Percentiles rank a stretch among this genome's conserved stretches.
These are phyloP conservation scores for Colletotrichum musicola DNA, from an alignment of 2,329 filamentous ascomycete genomes.

Conservation along the genomic window DNA sequence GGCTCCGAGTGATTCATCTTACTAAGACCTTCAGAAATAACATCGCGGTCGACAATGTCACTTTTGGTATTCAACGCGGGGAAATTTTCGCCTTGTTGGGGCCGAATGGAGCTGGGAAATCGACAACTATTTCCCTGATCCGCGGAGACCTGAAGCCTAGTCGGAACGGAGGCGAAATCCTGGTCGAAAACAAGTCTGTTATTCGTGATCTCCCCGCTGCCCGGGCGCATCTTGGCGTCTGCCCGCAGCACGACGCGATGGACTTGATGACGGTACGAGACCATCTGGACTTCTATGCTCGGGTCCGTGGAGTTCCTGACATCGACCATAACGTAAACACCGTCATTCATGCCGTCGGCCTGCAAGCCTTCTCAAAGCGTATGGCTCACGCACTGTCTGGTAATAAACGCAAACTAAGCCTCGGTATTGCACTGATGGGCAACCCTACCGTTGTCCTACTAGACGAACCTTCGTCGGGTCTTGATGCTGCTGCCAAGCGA, in stretches of 20 bases:
- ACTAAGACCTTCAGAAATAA: constrained; percentile 83
- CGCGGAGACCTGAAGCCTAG: constrained; percentile 87
- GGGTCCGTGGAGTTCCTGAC: constrained; percentile 81
- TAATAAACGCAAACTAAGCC: constrained; percentile 91
- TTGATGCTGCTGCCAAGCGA: constrained; percentile 91
- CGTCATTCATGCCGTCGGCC: constrained; percentile 84
- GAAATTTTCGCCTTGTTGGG: constrained; percentile 92
- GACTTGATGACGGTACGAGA: constrained; percentile 92
- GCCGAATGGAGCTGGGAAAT: constrained; percentile 93
- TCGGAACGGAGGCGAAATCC: constrained; percentile 78
- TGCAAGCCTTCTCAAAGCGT: constrained; percentile 76
- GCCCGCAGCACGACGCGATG: constrained; percentile 88
- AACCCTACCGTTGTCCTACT: constrained; percentile 89
- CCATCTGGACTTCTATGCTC: constrained; percentile 89
- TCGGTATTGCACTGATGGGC: constrained; percentile 92
- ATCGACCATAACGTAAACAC: constrained; percentile 82
- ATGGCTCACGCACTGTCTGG: constrained; percentile 87
- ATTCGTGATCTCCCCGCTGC: constrained; percentile 78
- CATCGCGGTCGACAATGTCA: constrained; percentile 88
- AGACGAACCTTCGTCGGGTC: constrained; percentile 89
- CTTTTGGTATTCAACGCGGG: constrained; percentile 82
- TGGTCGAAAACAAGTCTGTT: constrained; percentile 83
- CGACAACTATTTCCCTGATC: constrained; percentile 88
- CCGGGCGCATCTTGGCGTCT: constrained; percentile 86
- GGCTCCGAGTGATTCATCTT: constrained; percentile 82